Percentiles rank a stretch among this genome's conserved stretches.
Evolutionary conservation across 192 early-diverging fungal genomes (phyloP).

Genomic region (Diversispora eburnea): DNA sequence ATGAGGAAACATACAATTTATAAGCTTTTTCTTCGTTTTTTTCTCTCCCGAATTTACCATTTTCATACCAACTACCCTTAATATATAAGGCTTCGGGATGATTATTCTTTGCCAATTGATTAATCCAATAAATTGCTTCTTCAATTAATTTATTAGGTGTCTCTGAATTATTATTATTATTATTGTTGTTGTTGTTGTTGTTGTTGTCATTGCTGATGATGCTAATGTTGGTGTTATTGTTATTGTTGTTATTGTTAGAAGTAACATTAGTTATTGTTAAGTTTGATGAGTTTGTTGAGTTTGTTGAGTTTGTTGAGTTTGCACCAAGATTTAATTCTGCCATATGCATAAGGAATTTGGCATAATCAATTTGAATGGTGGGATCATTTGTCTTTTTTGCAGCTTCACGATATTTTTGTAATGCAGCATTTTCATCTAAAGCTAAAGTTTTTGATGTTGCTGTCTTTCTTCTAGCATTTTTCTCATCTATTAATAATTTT

Average conservation of each 20-base stretch:
- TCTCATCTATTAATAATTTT: conserved; percentile 23
- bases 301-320: too few species aligned
- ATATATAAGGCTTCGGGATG: conserved; percentile 73
- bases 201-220: background rate
- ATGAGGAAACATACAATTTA: conserved; percentile 57
- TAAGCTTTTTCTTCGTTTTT: conserved; percentile 64
- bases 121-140: conserved; percentile 74
- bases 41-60: conserved; percentile 55
- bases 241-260: too few species aligned
- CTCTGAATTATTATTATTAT: background rate
- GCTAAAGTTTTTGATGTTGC: conserved; percentile 18
- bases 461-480: conserved; percentile 17
- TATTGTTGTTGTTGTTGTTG: background rate
- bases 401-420: conserved; percentile 64
- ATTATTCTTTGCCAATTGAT: conserved; percentile 63
- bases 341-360: conserved; percentile 71
- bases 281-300: too few species aligned
- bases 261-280: too few species aligned
- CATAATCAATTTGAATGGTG: conserved; percentile 70
- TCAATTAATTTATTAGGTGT: conserved; percentile 41
- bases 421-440: conserved; percentile 11
- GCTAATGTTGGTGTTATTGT: too few species aligned
- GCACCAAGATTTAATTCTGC: conserved; percentile 35
- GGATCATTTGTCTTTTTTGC: conserved; percentile 75
- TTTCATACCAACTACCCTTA: conserved; percentile 67